phyloP scores from a whole-genome alignment of 2,329 filamentous ascomycete species.

The Pseudocercospora crystallina region DNA sequence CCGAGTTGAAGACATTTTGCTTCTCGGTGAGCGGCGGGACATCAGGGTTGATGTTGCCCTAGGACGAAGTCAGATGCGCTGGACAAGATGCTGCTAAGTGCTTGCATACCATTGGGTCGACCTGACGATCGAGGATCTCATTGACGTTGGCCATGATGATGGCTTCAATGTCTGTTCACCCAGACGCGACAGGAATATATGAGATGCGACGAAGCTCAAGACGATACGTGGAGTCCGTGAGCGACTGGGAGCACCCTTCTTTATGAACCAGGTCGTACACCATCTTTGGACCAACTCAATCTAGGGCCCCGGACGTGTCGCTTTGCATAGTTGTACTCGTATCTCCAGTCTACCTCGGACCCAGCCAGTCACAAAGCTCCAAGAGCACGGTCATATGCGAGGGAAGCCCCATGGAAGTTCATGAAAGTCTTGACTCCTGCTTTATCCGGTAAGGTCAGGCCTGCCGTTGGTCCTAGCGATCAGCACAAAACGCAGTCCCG shows the following conservation, averaged over 20 bases:
- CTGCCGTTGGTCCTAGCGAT: constrained; percentile 7
- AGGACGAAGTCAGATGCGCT: constrained; percentile 1
- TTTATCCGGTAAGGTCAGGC: constrained; percentile 6
- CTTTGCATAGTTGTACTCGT: constrained; percentile 14
- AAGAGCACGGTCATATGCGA: constrained; percentile 1
- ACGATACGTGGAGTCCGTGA: background rate
- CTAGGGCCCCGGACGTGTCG: constrained; percentile 8
- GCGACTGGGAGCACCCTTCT: background rate
- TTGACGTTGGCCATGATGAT: constrained; percentile 29
- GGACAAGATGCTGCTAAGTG: background rate
- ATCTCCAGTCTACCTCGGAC: constrained; percentile 3
- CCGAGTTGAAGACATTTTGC: constrained; percentile 37
- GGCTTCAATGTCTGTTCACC: constrained; percentile 13
- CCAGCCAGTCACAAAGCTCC: constrained; percentile 2
- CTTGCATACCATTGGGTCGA: constrained; percentile 32
- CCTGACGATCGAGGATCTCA: constrained; percentile 35
- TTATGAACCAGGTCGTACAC: constrained; percentile 3
- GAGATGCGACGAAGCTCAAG: background rate
- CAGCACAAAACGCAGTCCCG: constrained; percentile 2
- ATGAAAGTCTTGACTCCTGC: constrained; percentile 10
- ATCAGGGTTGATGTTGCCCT: constrained; percentile 30
- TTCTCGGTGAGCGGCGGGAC: constrained; percentile 38
- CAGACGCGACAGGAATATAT: constrained; percentile 7
- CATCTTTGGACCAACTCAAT: background rate
- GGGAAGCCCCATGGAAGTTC: constrained; percentile 10